A percentile compares a stretch with the other conserved stretches of the same genome.
phyloP scores from a whole-genome alignment of 768 basidiomycete species.

The Hemileccinum rubropunctum region DNA sequence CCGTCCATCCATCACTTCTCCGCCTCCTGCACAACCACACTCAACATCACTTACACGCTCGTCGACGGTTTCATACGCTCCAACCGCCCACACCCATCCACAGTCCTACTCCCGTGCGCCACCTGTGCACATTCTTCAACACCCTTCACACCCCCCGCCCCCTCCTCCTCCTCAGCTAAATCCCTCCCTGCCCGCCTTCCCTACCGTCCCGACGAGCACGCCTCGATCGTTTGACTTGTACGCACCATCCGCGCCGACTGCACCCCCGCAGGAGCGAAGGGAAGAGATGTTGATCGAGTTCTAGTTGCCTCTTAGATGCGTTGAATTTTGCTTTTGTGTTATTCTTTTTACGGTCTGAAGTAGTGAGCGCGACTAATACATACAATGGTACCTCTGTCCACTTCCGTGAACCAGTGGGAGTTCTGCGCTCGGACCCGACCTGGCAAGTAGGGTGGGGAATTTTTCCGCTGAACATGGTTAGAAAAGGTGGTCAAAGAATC shows the following conservation, averaged over 20 bases:
- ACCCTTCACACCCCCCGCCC: conserved; percentile 3
- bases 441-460: too few species aligned
- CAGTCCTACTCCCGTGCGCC: conserved; percentile 10
- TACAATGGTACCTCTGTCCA: too few species aligned
- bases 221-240: conserved; percentile 56
- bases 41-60: conserved; percentile 22
- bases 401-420: too few species aligned
- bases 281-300: conserved; percentile 53
- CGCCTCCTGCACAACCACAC: conserved; percentile 9
- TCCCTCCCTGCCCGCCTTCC: conserved; percentile 55
- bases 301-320: conserved; percentile 1
- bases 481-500: too few species aligned
- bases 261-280: conserved; percentile 56
- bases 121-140: conserved; percentile 4
- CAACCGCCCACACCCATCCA: not conserved
- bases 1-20: conserved; percentile 15
- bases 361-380: conserved; percentile 6
- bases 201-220: conserved; percentile 55
- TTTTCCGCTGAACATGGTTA: too few species aligned
- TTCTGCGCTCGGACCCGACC: too few species aligned
- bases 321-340: not conserved
- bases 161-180: conserved; percentile 18
- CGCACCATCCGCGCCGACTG: conserved; percentile 44
- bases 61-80: conserved; percentile 20
- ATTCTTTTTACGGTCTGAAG: not conserved